phyloP scores from a whole-genome alignment of 352 stramenopile species.

The Pythium diclinum region DNA sequence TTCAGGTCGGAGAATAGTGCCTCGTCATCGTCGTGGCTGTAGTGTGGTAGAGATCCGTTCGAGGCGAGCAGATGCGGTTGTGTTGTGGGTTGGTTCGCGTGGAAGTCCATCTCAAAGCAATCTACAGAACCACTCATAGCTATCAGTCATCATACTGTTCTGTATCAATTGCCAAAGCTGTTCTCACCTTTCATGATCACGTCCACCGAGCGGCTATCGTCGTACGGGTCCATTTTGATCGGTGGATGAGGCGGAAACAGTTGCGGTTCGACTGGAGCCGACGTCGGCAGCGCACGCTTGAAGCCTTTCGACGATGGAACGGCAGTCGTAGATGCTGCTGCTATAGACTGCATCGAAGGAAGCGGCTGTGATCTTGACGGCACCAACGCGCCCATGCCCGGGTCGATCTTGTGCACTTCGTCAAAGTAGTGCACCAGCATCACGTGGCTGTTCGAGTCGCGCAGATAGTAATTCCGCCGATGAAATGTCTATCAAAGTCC shows the following conservation, averaged over 20 bases:
- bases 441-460: slow-evolving; percentile 59
- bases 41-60: slow-evolving; percentile 7
- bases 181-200: slow-evolving; percentile 53
- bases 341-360: background rate
- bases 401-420: slow-evolving; percentile 53
- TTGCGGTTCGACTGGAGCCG: background rate
- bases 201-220: slow-evolving; percentile 33
- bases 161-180: too few relatives aligned
- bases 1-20: slow-evolving; percentile 26
- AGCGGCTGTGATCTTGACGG: slow-evolving; percentile 13
- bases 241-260: background rate
- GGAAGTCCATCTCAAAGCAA: slow-evolving; percentile 51
- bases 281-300: slow-evolving; percentile 33
- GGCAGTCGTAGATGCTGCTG: background rate
- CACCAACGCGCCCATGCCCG: slow-evolving; percentile 23
- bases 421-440: slow-evolving; percentile 89
- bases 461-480: slow-evolving; percentile 75
- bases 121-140: slow-evolving; percentile 26
- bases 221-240: slow-evolving; percentile 23
- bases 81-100: background rate
- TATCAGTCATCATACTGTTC: too few relatives aligned
- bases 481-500: slow-evolving; percentile 61
- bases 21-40: slow-evolving; percentile 29
- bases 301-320: slow-evolving; percentile 28
- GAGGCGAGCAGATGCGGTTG: background rate